Conservation (phyloP, 2,329 filamentous ascomycete species). For the Macrophomina phaseolina region DNA sequence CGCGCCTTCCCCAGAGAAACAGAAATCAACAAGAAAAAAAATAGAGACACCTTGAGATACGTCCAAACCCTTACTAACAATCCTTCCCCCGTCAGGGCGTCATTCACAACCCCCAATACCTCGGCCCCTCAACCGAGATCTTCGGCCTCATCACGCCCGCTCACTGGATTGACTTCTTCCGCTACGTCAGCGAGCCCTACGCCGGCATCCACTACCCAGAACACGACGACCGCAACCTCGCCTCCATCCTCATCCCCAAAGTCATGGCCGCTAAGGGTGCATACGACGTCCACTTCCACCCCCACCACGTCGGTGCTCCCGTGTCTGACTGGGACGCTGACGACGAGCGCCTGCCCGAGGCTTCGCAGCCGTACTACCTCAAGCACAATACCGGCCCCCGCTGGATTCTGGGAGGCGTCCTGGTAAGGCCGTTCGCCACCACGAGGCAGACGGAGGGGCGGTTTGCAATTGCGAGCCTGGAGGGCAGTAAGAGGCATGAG, state of each 20-base stretch:
- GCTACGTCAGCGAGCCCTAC: conserved; percentile 61
- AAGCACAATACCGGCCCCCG: conserved; percentile 57
- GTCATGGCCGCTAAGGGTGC: conserved; percentile 60
- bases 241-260: conserved; percentile 57
- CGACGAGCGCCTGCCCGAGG: conserved; percentile 51
- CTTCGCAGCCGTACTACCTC: conserved; percentile 55
- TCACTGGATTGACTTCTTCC: conserved; percentile 67
- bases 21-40: too few species aligned
- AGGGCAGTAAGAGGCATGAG: conserved; percentile 60
- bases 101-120: conserved; percentile 62
- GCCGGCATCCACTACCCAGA: conserved; percentile 58
- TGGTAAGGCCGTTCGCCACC: conserved; percentile 57
- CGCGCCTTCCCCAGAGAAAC: too few species aligned
- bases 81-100: conserved; percentile 45
- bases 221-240: conserved; percentile 58
- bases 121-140: conserved; percentile 61
- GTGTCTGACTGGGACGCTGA: conserved; percentile 39
- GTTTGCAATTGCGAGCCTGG: conserved; percentile 53
- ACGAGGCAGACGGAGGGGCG: conserved; percentile 55
- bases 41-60: neutral
- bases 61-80: neutral
- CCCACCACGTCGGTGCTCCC: conserved; percentile 55
- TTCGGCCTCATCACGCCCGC: conserved; percentile 62
- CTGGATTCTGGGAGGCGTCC: conserved; percentile 53
- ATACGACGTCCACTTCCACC: conserved; percentile 62